Base-by-base conservation (phyloP, 768 basidiomycete species). In the Kondoa malvinella region DNA sequence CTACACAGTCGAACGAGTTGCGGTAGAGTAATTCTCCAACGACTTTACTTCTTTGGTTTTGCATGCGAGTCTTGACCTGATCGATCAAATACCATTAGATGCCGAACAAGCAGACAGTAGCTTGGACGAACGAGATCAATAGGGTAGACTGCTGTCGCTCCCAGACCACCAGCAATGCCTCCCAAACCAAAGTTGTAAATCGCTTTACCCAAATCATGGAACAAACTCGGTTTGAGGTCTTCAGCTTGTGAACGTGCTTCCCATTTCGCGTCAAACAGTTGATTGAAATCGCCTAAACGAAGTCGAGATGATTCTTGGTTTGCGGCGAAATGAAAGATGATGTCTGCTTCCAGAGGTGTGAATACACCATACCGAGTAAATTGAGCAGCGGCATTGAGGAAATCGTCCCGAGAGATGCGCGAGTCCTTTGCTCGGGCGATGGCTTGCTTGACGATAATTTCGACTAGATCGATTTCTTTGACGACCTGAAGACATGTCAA, bases 61-160 rank as follows among this genome's bases (percentile, higher is more conserved):
- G 95, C 82, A 99, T 91, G 50, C 91, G 89, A 2, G 76, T 77
- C 73, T 77, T 71, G 34, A 71, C 58, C 58, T 59, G 58, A 25
- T 25, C 8, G 25, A 25, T 15, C 25, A 57, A 29, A 25, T 4
- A 4, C 12, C 14, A 8, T 31, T 8, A 59, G 30, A 4, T 14
- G 27, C 25, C 8, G 25, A 25, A 59, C 58, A 25, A 25, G 25
- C 30, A 25, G 27, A 25, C 58, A 14, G 58, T 25, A 59, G 8
- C 21, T 8, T 50, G 12, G 12, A 25, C 58, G 25, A 17, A 60
- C 71, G 21, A 72, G 59, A 26, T 74, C 73, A 65, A 75, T 96
- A 29, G 94, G 94, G 77, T 97, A 96, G 15, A 97, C 94, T 56
- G 90, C 88, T n/a, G 90, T 94, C 14, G 94, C 95, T 62, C 95